These are phyloP conservation scores for Trichosanthes cucumerina DNA, from an alignment of 306 rosid genomes.

Conservation along the genomic window DNA sequence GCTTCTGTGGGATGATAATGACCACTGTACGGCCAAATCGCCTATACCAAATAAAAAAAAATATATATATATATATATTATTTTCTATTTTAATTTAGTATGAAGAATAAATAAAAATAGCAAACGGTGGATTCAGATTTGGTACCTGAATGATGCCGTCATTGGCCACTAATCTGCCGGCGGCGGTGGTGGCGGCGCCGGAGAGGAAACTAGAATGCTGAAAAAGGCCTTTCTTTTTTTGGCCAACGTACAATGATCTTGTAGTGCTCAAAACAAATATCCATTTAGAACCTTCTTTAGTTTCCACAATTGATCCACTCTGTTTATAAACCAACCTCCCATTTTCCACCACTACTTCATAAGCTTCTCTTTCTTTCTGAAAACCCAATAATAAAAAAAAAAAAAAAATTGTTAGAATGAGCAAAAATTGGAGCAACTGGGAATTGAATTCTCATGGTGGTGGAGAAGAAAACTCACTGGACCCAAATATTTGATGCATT, in stretches of 20 bases:
- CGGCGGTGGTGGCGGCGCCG: constrained; percentile 89
- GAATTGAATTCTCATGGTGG: background rate
- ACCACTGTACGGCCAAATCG: constrained; percentile 96
- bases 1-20: constrained; percentile 93
- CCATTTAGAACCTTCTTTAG: constrained; percentile 65
- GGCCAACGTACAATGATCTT: constrained; percentile 68
- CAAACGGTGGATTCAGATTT: background rate
- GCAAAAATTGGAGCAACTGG: background rate
- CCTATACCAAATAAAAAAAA: constrained; percentile 28
- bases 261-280: constrained; percentile 85
- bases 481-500: constrained; percentile 79
- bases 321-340: constrained; percentile 46
- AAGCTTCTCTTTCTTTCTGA: constrained; percentile 73
- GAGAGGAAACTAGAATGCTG: constrained; percentile 89
- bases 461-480: constrained; percentile 43
- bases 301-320: constrained; percentile 38
- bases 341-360: constrained; percentile 59
- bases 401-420: background rate
- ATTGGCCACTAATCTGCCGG: constrained; percentile 76
- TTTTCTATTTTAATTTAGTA: background rate
- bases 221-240: constrained; percentile 67
- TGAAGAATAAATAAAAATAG: background rate
- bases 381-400: background rate
- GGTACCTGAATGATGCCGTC: constrained; percentile 61
- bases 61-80: background rate